Base-by-base conservation (phyloP, 148 eudicot genomes). In the Rhododendron ferrugineum region DNA sequence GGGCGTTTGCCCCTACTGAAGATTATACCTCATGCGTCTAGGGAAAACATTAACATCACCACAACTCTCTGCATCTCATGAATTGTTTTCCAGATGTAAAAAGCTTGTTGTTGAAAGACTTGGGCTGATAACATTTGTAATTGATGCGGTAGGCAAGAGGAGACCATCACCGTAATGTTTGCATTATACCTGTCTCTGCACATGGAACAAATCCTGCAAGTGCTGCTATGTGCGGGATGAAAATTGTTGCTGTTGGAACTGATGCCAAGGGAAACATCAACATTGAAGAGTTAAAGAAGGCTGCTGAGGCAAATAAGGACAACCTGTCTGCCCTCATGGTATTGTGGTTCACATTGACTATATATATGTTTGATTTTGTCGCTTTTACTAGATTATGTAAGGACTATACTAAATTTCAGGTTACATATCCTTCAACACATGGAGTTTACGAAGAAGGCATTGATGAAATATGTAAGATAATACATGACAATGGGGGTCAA, bases 191-290 rank as follows among this genome's bases (percentile, higher is more conserved):
- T 16, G 93, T 95, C 66, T 97, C 99, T 15, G 99, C 99, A 52
- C 99, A 97, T 88, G 99, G 99, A 84, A 97, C 99, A 60, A 97
- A 97, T 89, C 99, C 99, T 76, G 99, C 99, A 37, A 97, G 98
- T 92, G 99, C 99, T 77, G 99, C 99, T 76, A 97, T 97, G 99
- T 97, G 99, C 72, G 99, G 99, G 75, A 97, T 97, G 99, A 97
- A 94, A 88, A 97, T 97, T 86, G 97, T 97, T 54, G 70, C 98
- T 78, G 92, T 97, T 77, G 99, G 99, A 85, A 97, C 99, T 42
- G 99, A 97, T 94, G 92, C 98, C 20, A 93, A 97, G 90, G 99
- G 99, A 88, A 97, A 97, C 88, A 95, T 97, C 79, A 97, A 97
- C 83, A 92, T 95, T 84, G 95, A 92, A 85, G 98, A 97, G 90